Evolutionary conservation across 2,329 filamentous ascomycete species (phyloP), one percentile per base, ranked within the genome.

Genomic region (Penicillium decumbens): DNA sequence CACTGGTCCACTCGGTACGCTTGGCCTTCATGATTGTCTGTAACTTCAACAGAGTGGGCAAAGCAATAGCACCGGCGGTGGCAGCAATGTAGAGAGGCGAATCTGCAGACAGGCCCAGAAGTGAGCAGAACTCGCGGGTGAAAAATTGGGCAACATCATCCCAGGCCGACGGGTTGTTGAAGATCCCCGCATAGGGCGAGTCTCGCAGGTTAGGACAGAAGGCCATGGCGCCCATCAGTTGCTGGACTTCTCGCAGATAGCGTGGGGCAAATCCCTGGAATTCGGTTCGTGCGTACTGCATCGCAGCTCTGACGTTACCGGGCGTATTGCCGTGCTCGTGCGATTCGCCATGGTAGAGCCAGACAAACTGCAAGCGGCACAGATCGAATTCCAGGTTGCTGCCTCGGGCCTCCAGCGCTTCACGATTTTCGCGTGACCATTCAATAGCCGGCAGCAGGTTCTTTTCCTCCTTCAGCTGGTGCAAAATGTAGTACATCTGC

Each of bases 371-470:
- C 15, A 97, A 77, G 57, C 89, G 87, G 72, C 85, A 89, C 2
- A 98, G 82, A 64, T 98, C 92, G 56, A 97, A 98, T 67, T 97
- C 92, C 2, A 98, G 80, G 60, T 95, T 95, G 63, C 89, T 95
- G 3, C 91, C 92, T 41, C 89, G 81, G 3, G 81, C 79, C 63
- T 95, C 89, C 2, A 98, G 78, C 24, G 83, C 77, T 4, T 72
- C 69, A 50, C 83, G 85, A 62, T 96, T 86, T 24, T 78, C 66
- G 32, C 83, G 77, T 0, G 93, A 89, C 93, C 93, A 98, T 47
- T 81, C 74, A 23, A 98, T 97, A 1, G 93, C 93, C 0, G 90
- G 89, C 0, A 80, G 70, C 1, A 97, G 79, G 60, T 96, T 88
- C 43, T 80, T 80, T 24, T 80, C 70, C 24, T 82, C 75, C 58